Percentiles rank a stretch among this genome's conserved stretches.
phyloP scores from a whole-genome alignment of 176 grass and related monocot genomes.

The bread wheat (Triticum aestivum) region IWGSC_CS_RefSeq_v2.1 NC_057809.1:516292661-516293160 shows the following conservation, averaged over 20 bases:
- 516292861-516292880: neutral
- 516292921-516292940: neutral
- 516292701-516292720: conserved; percentile 43
- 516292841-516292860: conserved; percentile 41
- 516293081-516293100: neutral
- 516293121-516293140: neutral
- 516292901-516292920: conserved; percentile 15
- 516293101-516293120: neutral
- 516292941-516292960: neutral
- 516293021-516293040: neutral
- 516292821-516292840: conserved; percentile 33
- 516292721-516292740: conserved; percentile 55
- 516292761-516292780: neutral
- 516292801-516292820: conserved; percentile 30
- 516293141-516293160: too few species aligned
- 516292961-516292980: neutral
- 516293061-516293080: neutral
- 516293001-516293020: neutral
- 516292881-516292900: neutral
- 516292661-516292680: conserved; percentile 44
- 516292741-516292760: neutral
- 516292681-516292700: conserved; percentile 55
- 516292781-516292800: conserved; percentile 15
- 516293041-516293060: neutral
- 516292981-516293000: neutral